Conservation (phyloP, 2,329 filamentous ascomycete genomes). For the Colletotrichum sp. region DNA sequence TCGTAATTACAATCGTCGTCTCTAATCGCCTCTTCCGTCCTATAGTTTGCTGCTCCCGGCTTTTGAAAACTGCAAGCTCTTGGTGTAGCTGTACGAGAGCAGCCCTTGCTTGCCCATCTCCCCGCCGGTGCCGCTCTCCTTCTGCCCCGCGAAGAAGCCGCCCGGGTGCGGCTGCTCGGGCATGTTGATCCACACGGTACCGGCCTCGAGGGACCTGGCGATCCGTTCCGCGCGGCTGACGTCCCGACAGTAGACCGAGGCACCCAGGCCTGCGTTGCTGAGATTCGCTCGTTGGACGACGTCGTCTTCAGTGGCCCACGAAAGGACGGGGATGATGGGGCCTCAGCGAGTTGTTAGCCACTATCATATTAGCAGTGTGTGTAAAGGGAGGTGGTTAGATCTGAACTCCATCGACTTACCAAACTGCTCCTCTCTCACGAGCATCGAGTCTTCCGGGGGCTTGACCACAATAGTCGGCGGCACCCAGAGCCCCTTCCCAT, state of each 20-base stretch:
- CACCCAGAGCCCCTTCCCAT: slow-evolving; percentile 57
- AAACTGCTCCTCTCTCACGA: slow-evolving; percentile 59
- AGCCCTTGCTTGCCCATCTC: slow-evolving; percentile 38
- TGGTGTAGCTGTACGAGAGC: slow-evolving; percentile 35
- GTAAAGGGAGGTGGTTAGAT: neutral
- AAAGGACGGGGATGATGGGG: slow-evolving; percentile 67
- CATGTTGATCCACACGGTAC: slow-evolving; percentile 65
- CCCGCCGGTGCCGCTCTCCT: slow-evolving; percentile 36
- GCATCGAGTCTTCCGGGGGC: slow-evolving; percentile 59
- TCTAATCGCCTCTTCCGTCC: neutral
- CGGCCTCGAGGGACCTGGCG: slow-evolving; percentile 59
- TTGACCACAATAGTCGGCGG: slow-evolving; percentile 64
- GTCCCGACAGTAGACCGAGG: slow-evolving; percentile 64
- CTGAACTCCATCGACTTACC: slow-evolving; percentile 26
- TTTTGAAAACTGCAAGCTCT: slow-evolving; percentile 32
- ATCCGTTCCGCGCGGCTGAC: slow-evolving; percentile 54
- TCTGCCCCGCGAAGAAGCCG: slow-evolving; percentile 35
- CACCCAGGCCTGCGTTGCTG: slow-evolving; percentile 57
- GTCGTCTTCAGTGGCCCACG: slow-evolving; percentile 66
- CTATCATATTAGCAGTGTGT: neutral
- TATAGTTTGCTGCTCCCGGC: slow-evolving; percentile 21
- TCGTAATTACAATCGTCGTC: neutral
- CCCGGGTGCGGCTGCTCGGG: slow-evolving; percentile 34
- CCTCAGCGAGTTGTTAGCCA: slow-evolving; percentile 32
- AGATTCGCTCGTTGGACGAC: slow-evolving; percentile 62